Conservation (phyloP, 257 asterid species). For the Lycium barbarum region DNA sequence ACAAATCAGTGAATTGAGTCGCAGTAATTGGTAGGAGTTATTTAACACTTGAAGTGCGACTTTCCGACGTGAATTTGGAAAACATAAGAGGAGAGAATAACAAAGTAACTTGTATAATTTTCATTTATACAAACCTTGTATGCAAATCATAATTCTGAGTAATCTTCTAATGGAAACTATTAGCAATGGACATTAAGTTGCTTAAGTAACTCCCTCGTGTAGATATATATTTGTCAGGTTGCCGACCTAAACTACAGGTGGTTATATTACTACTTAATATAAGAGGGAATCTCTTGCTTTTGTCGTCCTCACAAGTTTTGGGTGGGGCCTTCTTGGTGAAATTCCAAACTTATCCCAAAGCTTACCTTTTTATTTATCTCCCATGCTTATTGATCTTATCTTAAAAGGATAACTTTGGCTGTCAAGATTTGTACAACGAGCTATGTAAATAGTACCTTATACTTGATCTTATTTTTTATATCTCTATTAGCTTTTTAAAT, state of each 20-base stretch:
- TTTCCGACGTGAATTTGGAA: accelerated
- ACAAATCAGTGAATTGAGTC: too few relatives aligned
- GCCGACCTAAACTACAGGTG: not conserved
- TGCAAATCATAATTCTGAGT: not conserved
- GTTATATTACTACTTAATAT: not conserved
- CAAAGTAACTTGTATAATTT: not conserved
- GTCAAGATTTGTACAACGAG: too few relatives aligned
- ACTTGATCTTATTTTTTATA: too few relatives aligned
- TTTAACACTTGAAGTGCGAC: not conserved
- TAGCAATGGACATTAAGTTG: conserved; percentile 3
- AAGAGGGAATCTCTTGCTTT: too few relatives aligned
- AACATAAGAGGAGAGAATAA: not conserved
- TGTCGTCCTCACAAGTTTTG: too few relatives aligned
- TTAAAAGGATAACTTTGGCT: too few relatives aligned
- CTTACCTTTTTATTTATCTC: too few relatives aligned
- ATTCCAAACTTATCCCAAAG: too few relatives aligned
- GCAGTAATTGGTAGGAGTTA: not conserved
- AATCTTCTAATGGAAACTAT: not conserved
- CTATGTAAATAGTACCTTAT: too few relatives aligned
- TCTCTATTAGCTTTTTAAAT: too few relatives aligned
- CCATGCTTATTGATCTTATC: too few relatives aligned
- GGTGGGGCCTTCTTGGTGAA: too few relatives aligned
- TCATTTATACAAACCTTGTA: not conserved
- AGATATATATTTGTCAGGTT: not conserved
- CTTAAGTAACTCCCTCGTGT: not conserved